phyloP scores from a whole-genome alignment of 2,329 filamentous ascomycete species.

The Reticulascus tulasneorum region DNA sequence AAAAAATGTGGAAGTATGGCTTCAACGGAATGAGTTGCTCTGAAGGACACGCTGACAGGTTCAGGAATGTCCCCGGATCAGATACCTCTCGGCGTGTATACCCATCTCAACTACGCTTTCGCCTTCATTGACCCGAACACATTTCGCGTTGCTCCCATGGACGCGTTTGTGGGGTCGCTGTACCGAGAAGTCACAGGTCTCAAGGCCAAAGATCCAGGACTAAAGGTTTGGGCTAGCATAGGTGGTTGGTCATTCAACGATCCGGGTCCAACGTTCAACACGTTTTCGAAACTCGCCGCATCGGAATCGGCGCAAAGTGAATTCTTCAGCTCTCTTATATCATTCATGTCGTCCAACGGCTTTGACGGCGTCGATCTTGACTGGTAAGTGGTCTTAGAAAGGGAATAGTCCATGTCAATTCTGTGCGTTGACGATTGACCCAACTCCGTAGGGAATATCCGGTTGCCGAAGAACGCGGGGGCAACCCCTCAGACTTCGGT shows the following conservation, averaged over 20 bases:
- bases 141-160: slow-evolving; percentile 18
- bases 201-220: slow-evolving; percentile 20
- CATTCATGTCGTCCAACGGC: slow-evolving; percentile 35
- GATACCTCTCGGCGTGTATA: slow-evolving; percentile 11
- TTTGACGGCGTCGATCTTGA: slow-evolving; percentile 44
- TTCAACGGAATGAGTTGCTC: too few species aligned
- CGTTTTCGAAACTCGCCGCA: slow-evolving; percentile 28
- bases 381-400: too few species aligned
- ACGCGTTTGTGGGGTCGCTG: too few species aligned
- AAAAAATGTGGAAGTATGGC: too few species aligned
- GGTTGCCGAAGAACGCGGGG: slow-evolving; percentile 30
- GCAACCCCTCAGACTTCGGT: slow-evolving; percentile 26
- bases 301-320: slow-evolving; percentile 19
- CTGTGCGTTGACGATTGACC: too few species aligned
- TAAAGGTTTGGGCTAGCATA: slow-evolving; percentile 34
- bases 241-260: slow-evolving; percentile 37
- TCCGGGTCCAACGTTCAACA: slow-evolving; percentile 8
- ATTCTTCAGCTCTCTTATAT: slow-evolving; percentile 32
- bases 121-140: slow-evolving; percentile 33
- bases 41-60: slow-evolving; percentile 16
- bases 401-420: too few species aligned
- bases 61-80: slow-evolving; percentile 8
- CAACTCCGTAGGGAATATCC: slow-evolving; percentile 19
- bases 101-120: slow-evolving; percentile 33
- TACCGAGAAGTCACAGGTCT: slow-evolving; percentile 26